These are phyloP conservation scores for Ashbya aceris DNA, from an alignment of 1,139 yeast species.

Conservation along the genomic window DNA sequence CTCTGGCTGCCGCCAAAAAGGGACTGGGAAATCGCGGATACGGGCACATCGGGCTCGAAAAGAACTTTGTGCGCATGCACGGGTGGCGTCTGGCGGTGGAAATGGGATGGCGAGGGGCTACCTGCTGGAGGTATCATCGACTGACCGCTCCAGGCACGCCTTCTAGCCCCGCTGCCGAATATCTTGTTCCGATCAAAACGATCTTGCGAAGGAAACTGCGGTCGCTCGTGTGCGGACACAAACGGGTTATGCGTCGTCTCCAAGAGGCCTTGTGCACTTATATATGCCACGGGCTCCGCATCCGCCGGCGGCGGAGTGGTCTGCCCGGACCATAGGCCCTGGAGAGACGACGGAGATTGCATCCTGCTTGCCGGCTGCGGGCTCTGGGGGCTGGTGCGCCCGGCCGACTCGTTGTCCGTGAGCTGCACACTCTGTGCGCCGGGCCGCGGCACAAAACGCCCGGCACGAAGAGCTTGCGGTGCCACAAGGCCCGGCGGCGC, in stretches of 20 bases:
- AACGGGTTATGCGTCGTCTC: neutral
- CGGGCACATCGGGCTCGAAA: conserved; percentile 25
- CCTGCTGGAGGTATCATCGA: neutral
- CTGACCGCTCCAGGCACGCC: too few relatives aligned
- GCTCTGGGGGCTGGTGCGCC: neutral
- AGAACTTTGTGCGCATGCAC: conserved; percentile 10
- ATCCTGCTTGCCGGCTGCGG: neutral
- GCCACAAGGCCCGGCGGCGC: neutral
- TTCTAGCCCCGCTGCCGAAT: neutral
- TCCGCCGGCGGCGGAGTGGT: neutral
- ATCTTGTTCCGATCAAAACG: neutral
- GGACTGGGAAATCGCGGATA: conserved; percentile 18
- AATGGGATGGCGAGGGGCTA: neutral
- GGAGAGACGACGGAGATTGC: too few relatives aligned
- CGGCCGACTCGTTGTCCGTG: neutral
- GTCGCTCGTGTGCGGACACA: neutral
- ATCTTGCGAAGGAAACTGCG: neutral
- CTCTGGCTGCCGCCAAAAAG: conserved; percentile 22
- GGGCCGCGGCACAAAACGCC: neutral
- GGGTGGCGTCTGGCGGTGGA: neutral
- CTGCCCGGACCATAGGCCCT: neutral
- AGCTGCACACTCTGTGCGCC: neutral
- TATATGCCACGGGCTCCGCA: neutral
- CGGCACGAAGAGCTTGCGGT: neutral
- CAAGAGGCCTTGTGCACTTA: neutral